A percentile compares a stretch with the other conserved stretches of the same genome.
These are phyloP conservation scores for Anthoceros angustus DNA, from an alignment of 225 moss, liverwort and hornwort genomes.

Conservation along the genomic window DNA sequence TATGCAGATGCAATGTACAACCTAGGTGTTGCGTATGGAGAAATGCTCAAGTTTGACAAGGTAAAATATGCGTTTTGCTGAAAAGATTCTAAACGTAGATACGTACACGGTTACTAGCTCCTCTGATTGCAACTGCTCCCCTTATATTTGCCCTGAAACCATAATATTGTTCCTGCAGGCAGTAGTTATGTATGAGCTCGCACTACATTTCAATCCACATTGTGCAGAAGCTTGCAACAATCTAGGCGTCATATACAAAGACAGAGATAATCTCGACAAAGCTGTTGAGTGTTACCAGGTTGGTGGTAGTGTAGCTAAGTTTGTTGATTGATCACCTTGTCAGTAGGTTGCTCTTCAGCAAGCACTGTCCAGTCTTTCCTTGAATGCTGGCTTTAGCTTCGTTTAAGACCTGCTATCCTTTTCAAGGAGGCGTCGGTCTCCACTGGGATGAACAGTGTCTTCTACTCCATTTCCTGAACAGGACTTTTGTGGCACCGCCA, in stretches of 20 bases:
- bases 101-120: neutral
- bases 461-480: neutral
- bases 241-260: slow-evolving; percentile 96
- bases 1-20: slow-evolving; percentile 99
- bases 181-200: slow-evolving; percentile 99
- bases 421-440: too few species aligned
- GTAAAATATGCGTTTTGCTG: slow-evolving; percentile 12
- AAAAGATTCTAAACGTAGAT: neutral
- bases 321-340: neutral
- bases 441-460: neutral
- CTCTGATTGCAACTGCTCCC: neutral
- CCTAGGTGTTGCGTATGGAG: slow-evolving; percentile 95
- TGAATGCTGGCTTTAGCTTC: too few species aligned
- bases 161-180: slow-evolving; percentile 31
- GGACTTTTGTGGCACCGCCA: neutral
- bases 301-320: slow-evolving; percentile 2
- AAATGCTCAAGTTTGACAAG: slow-evolving; percentile 98
- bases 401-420: too few species aligned
- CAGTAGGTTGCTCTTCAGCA: too few species aligned
- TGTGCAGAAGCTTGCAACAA: slow-evolving; percentile 99
- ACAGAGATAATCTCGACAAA: slow-evolving; percentile 94
- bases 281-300: slow-evolving; percentile 99
- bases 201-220: slow-evolving; percentile 95
- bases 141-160: slow-evolving; percentile 7
- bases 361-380: too few species aligned